A percentile compares a stretch with the other conserved stretches of the same genome.
These are phyloP conservation scores for Populus alba DNA, from an alignment of 345 rosid genomes.

Conservation along the genomic window DNA sequence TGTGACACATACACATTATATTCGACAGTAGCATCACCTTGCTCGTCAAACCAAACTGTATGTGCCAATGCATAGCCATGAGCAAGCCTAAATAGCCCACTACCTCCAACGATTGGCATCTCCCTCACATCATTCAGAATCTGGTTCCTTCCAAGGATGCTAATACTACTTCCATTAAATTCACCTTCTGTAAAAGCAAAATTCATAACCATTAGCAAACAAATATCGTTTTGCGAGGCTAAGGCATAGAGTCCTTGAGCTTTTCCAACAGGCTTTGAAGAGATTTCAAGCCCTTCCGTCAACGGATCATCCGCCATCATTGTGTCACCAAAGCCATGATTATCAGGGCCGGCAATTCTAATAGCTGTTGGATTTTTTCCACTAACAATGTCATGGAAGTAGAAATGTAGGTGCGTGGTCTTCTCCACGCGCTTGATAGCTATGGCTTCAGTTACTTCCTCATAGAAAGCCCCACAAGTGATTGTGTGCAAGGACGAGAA, in stretches of 20 bases:
- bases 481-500: conserved; percentile 12
- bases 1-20: conserved; percentile 38
- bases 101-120: conserved; percentile 30
- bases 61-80: conserved; percentile 27
- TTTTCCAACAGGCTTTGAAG: conserved; percentile 38
- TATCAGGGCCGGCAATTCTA: conserved; percentile 15
- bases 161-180: conserved; percentile 27
- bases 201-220: conserved; percentile 13
- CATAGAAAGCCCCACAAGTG: conserved; percentile 29
- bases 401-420: conserved; percentile 19
- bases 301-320: conserved; percentile 34
- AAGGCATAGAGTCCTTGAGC: conserved; percentile 38
- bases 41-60: neutral
- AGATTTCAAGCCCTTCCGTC: conserved; percentile 36
- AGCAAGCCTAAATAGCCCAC: conserved; percentile 25
- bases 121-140: conserved; percentile 11
- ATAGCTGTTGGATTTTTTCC: conserved; percentile 7
- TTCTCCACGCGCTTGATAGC: conserved; percentile 21
- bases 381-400: conserved; percentile 17
- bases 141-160: conserved; percentile 24
- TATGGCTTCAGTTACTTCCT: conserved; percentile 26
- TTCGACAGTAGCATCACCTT: conserved; percentile 41
- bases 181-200: conserved; percentile 17
- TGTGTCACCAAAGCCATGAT: conserved; percentile 26
- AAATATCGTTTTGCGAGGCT: neutral